Evolutionary conservation across 2,329 filamentous ascomycete genomes (phyloP), one percentile per base, ranked within the genome.

Genomic region (Coccinonectria pachysandricola): DNA sequence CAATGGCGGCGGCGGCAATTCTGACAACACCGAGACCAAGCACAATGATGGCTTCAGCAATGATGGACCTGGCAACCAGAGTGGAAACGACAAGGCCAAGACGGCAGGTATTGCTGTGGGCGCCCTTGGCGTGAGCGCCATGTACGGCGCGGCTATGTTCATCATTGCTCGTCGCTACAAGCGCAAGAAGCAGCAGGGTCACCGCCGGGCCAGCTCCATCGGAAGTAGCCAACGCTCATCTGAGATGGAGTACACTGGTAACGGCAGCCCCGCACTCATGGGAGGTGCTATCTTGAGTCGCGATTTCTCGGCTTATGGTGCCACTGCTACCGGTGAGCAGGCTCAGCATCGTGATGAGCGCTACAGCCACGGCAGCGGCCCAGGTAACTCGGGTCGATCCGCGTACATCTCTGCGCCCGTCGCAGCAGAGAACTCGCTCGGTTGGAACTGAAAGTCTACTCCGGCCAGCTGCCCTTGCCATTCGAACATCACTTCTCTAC

Each of bases 91-190:
- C 46, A 63, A 64, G 45, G 75, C 71, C 21, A 78, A 75, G 17
- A 76, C 70, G 2, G 72, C 70, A 13, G 75, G 71, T 39, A 76
- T 94, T 46, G 83, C 79, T 30, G 67, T 84, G 12, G 84, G 83
- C 45, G 79, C 83, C 14, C 73, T 87, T 16, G 71, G 72, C 21
- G 77, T 86, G 47, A 84, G 83, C 21, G 80, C 78, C 26, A 77
- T 85, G n/a, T 94, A 94, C 43, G 87, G 86, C 48, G 83, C 81
- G 8, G 86, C 84, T 53, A 94, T 95, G 87, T 88, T 94, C 62
- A 77, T 91, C 47, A 75, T 94, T 40, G 87, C 87, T 25, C 78
- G 86, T 35, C 74, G 87, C 34, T 94, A 94, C 69, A 84, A 87
- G 67, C 79, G 81, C 62, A 85, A 81, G 68, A 79, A 75, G 58